Conservation (phyloP, 1,284 basidiomycete genomes). For the Ganoderma multipileum region DNA sequence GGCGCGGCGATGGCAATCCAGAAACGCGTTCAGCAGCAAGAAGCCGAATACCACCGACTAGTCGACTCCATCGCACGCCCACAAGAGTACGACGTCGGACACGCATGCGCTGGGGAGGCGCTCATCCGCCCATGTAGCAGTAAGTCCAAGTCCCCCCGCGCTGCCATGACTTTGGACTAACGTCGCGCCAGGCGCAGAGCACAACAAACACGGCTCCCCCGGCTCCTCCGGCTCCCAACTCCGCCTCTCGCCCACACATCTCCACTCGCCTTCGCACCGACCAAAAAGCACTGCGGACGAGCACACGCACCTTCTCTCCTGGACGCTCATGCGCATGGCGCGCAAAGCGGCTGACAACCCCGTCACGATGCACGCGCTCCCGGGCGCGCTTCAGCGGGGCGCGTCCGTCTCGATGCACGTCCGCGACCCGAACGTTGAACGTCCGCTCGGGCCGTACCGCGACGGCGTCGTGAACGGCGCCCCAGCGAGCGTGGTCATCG, state of each 20-base stretch:
- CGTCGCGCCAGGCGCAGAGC: conserved; percentile 11
- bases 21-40: conserved; percentile 22
- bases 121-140: conserved; percentile 29
- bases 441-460: conserved; percentile 29
- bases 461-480: conserved; percentile 32
- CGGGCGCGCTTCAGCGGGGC: conserved; percentile 26
- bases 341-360: conserved; percentile 25
- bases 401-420: conserved; percentile 29
- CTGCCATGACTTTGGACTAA: background rate
- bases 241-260: background rate
- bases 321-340: conserved; percentile 30
- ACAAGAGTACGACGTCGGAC: conserved; percentile 27
- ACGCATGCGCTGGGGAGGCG: conserved; percentile 30
- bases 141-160: conserved; percentile 7
- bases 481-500: conserved; percentile 28
- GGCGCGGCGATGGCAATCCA: conserved; percentile 7
- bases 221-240: background rate
- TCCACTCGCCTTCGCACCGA: conserved; percentile 3
- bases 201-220: conserved; percentile 6
- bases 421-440: conserved; percentile 31
- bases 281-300: conserved; percentile 12
- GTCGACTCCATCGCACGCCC: conserved; percentile 21
- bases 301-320: conserved; percentile 32
- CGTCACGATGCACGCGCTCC: conserved; percentile 25
- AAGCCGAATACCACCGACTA: conserved; percentile 18